Evolutionary conservation across 1,284 basidiomycete species (phyloP).

Genomic region (Apiotrichum mycotoxinovorans): DNA sequence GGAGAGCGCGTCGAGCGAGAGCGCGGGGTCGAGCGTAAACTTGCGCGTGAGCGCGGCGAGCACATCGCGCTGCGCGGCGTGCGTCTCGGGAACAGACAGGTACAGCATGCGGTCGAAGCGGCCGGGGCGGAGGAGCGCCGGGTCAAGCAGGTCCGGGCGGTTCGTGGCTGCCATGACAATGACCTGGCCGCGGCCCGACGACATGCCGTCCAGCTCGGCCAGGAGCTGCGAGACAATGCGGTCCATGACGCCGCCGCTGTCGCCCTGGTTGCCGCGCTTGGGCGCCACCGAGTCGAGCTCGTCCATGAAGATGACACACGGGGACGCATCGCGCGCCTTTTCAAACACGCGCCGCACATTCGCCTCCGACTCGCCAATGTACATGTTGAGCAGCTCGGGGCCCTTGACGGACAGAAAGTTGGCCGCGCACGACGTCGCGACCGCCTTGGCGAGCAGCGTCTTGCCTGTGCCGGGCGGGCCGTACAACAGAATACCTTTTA

Average conservation of each 20-base stretch:
- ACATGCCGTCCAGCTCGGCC: conserved; percentile 92
- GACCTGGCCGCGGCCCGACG: conserved; percentile 60
- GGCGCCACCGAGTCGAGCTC: conserved; percentile 96
- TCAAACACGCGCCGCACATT: conserved; percentile 92
- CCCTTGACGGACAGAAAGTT: conserved; percentile 97
- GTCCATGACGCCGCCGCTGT: conserved; percentile 96
- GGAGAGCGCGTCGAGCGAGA: conserved; percentile 67
- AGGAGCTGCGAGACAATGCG: conserved; percentile 94
- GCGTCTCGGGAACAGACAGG: conserved; percentile 83
- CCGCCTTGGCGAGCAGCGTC: conserved; percentile 69
- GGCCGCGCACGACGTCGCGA: conserved; percentile 85
- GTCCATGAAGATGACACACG: conserved; percentile 96
- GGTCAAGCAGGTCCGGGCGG: conserved; percentile 89
- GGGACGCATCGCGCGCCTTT: conserved; percentile 80
- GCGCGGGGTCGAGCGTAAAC: conserved; percentile 71
- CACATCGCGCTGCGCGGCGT: conserved; percentile 82
- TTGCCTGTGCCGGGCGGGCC: conserved; percentile 95
- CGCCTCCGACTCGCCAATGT: conserved; percentile 97
- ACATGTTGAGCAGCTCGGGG: conserved; percentile 94
- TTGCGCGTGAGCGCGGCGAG: conserved; percentile 87
- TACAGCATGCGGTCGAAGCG: conserved; percentile 97
- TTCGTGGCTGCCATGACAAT: conserved; percentile 99
- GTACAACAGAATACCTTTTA: conserved; percentile 69
- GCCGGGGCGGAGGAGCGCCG: conserved; percentile 87
- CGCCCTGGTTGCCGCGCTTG: conserved; percentile 89